phyloP scores from a whole-genome alignment of 768 basidiomycete species.

The Rubroboletus pulcherrimus region DNA sequence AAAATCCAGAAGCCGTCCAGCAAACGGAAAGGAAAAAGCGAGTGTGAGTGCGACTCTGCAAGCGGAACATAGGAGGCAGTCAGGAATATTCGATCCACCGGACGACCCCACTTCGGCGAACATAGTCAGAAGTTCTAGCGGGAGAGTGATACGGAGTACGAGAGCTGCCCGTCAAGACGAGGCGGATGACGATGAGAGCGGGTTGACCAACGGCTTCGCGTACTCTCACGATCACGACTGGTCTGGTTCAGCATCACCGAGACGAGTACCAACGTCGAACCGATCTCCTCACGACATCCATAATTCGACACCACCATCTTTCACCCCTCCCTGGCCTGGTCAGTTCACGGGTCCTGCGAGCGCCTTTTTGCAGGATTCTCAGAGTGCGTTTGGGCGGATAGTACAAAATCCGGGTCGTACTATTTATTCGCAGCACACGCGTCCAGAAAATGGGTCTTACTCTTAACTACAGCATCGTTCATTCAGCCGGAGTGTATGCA shows the following conservation, averaged over 20 bases:
- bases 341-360: constrained; percentile 49
- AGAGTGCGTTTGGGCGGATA: constrained; percentile 36
- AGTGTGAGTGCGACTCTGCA: constrained; percentile 30
- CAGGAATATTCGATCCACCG: constrained; percentile 14
- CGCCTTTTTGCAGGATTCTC: constrained; percentile 45
- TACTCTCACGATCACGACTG: constrained; percentile 22
- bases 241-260: constrained; percentile 24
- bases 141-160: constrained; percentile 30
- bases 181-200: constrained; percentile 22
- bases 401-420: constrained; percentile 56
- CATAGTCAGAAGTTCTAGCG: constrained; percentile 29
- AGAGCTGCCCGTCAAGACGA: constrained; percentile 27
- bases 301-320: constrained; percentile 19
- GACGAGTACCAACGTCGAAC: constrained; percentile 13
- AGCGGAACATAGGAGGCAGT: constrained; percentile 22
- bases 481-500: constrained; percentile 18
- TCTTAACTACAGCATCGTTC: constrained; percentile 16
- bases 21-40: constrained; percentile 30
- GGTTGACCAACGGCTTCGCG: constrained; percentile 22
- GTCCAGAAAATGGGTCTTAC: constrained; percentile 32
- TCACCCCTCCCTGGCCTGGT: constrained; percentile 30
- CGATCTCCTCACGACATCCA: constrained; percentile 22
- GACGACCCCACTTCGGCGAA: constrained; percentile 17
- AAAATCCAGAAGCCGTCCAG: constrained; percentile 39
- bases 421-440: constrained; percentile 54